These are phyloP conservation scores for Hymenoscyphus albidus DNA, from an alignment of 2,329 filamentous ascomycete genomes.

Conservation along the genomic window DNA sequence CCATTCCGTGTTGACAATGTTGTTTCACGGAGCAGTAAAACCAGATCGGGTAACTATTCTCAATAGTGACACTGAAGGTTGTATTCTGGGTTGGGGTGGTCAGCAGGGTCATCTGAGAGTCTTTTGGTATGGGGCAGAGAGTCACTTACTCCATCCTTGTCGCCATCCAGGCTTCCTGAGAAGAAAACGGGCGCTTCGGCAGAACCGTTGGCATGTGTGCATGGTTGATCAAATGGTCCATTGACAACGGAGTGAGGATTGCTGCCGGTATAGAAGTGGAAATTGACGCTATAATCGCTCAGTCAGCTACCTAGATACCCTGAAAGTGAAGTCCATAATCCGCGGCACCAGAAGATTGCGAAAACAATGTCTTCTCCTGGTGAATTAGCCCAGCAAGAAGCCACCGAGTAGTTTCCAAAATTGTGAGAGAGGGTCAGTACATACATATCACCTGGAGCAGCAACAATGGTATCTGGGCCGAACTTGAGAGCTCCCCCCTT, in stretches of 20 bases:
- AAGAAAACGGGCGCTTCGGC: constrained; percentile 18
- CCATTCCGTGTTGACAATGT: constrained; percentile 44
- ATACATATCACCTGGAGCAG: constrained; percentile 38
- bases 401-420: neutral
- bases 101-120: neutral
- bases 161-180: constrained; percentile 19
- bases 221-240: constrained; percentile 33
- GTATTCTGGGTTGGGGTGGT: constrained; percentile 15
- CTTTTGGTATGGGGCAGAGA: neutral
- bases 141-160: constrained; percentile 15
- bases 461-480: constrained; percentile 46
- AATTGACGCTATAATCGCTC: constrained; percentile 17
- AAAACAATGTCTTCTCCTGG: neutral
- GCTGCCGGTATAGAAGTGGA: constrained; percentile 47
- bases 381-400: neutral
- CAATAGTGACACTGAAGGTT: constrained; percentile 32
- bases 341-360: neutral
- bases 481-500: constrained; percentile 39
- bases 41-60: constrained; percentile 40
- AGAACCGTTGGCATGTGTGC: constrained; percentile 25
- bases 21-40: constrained; percentile 39
- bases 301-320: constrained; percentile 32
- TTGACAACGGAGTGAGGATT: constrained; percentile 47
- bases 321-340: constrained; percentile 38
- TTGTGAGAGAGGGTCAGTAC: neutral